Conservation (phyloP, 208 protist genomes). For the Trypanosoma scelopori region DNA sequence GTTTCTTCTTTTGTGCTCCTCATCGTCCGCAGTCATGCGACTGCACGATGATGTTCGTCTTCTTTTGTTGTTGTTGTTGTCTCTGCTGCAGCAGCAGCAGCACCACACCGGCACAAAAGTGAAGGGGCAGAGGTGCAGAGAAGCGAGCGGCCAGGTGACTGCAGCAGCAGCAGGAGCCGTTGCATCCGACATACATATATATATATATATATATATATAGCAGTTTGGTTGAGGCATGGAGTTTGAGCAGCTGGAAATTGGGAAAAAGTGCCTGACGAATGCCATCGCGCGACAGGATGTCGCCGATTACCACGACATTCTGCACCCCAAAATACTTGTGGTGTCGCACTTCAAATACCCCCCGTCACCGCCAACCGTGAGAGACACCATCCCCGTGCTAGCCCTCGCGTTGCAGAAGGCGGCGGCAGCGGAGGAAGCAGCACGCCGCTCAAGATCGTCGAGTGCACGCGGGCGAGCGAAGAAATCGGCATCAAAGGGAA, state of each 20-base stretch:
- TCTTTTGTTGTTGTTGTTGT: no score
- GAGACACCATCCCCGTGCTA: slow-evolving; percentile 21
- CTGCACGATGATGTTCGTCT: no score
- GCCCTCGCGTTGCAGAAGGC: slow-evolving; percentile 1
- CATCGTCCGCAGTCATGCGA: no score
- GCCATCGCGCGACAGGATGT: slow-evolving; percentile 68
- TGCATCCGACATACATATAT: no score
- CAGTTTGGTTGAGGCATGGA: slow-evolving; percentile 45
- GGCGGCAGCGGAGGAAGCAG: background rate
- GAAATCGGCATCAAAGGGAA: background rate
- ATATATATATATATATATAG: no score
- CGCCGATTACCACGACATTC: slow-evolving; percentile 55
- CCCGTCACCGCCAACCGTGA: slow-evolving; percentile 24
- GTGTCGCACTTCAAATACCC: slow-evolving; percentile 28
- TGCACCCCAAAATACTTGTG: slow-evolving; percentile 47
- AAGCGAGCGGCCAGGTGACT: no score
- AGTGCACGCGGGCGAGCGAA: background rate
- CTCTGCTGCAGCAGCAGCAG: no score
- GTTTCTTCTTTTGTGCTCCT: no score
- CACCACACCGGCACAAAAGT: no score
- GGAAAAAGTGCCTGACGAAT: slow-evolving; percentile 46
- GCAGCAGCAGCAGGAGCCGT: no score
- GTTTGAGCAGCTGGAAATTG: slow-evolving; percentile 83
- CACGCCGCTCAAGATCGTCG: no score
- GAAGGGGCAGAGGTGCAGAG: no score